A percentile compares a stretch with the other conserved stretches of the same genome.
These are phyloP conservation scores for Vigna nakashimae DNA, from an alignment of 306 rosid genomes.

Conservation along the genomic window DNA sequence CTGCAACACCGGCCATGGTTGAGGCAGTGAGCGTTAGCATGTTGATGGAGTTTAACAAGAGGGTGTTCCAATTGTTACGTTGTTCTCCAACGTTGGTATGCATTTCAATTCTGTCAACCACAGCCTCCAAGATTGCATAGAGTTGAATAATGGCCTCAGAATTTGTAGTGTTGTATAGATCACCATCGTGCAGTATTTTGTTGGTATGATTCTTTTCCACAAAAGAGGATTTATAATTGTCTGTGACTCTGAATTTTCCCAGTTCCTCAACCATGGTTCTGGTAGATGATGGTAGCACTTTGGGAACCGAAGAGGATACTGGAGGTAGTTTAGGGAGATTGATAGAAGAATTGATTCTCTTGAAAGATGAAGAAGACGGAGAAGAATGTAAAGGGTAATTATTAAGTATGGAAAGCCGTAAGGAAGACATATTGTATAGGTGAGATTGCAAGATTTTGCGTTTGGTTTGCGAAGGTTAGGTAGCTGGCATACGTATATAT, in stretches of 20 bases:
- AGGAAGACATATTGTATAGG: constrained; percentile 47
- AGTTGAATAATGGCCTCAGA: constrained; percentile 46
- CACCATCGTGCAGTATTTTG: background rate
- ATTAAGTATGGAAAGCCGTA: constrained; percentile 42
- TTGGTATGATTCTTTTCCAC: constrained; percentile 12
- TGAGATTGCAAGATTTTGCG: background rate
- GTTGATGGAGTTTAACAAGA: constrained; percentile 66
- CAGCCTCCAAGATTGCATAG: constrained; percentile 58
- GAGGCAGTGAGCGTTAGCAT: constrained; percentile 75
- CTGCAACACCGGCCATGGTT: constrained; percentile 58
- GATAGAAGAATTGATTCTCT: constrained; percentile 45
- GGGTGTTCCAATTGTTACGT: constrained; percentile 75
- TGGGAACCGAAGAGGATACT: constrained; percentile 37
- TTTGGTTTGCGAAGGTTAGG: background rate
- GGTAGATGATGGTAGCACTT: background rate
- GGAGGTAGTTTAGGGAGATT: constrained; percentile 51
- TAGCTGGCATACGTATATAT: constrained; percentile 6
- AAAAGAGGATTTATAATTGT: constrained; percentile 2
- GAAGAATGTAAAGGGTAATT: constrained; percentile 7
- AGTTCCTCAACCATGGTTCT: constrained; percentile 39
- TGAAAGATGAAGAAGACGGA: constrained; percentile 38
- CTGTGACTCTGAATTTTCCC: constrained; percentile 10
- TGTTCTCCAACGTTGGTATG: constrained; percentile 62
- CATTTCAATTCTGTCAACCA: constrained; percentile 69
- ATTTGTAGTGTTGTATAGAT: background rate